Base-by-base conservation (phyloP, 2,329 filamentous ascomycete species). In the Penicillium concentricum region DNA sequence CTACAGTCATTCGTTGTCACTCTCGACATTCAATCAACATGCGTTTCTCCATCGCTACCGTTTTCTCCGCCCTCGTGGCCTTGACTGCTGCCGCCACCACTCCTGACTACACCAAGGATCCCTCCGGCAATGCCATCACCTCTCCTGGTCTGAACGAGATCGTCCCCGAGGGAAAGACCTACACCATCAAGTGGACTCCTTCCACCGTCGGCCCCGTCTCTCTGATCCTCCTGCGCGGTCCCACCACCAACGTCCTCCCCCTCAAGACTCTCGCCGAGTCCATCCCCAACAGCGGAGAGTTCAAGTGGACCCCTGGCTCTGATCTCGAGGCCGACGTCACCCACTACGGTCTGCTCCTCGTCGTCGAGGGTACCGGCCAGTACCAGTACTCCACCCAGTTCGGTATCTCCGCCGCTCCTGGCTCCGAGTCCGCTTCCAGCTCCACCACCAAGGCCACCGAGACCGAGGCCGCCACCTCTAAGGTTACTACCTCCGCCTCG, bases 351-450 rank as follows among this genome's bases (percentile, higher is more conserved):
- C 76, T 87, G 68, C 78, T 86, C 70, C 73, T 88, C 65, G 82
- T 87, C 63, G 83, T 82, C 62, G 82, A 86, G 67, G 76, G 77
- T 48, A 83, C 78, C 60, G 82, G 84, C 69, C 73, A 81, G 68
- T 87, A 84, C 79, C 84, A 87, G 70, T 85, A 80, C 74, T 82
- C 80, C 42, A 82, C 82, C 57, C 84, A 87, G 72, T 87, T 87
- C 76, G 84, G 84, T 66, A 79, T 87, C 75, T 54, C 68, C 53
- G 73, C 67, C 42, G 51, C 58, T 32, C 57, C 59, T 41, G 53
- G 51, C 48, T 50, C 50, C 45, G 51, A 55, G 43, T 60, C 59
- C 53, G 48, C 13, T 24, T 26, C 45, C 45, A 12, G 28, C 39
- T 28, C 53, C 22, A 38, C 59, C 30, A 44, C 61, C 35, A 56